Percentiles rank a stretch among this genome's conserved stretches.
Conservation (phyloP, 2,329 filamentous ascomycete species). For the Paramyrothecium roridum region DNA sequence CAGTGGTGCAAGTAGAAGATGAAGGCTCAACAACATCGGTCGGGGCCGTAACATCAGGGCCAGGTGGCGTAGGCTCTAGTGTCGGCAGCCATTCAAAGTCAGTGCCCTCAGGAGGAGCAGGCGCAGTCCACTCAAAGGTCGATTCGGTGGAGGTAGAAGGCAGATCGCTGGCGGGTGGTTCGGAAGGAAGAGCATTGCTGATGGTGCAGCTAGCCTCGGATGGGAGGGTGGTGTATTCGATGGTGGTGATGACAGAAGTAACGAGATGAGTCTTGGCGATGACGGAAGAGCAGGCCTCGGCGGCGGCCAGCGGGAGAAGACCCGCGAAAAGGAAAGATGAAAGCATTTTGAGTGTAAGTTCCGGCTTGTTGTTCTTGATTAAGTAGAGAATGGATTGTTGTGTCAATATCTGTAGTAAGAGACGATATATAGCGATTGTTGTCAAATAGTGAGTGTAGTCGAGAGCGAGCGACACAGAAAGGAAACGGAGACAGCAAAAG, state of each 20-base stretch:
- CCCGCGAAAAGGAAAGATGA: neutral
- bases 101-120: neutral
- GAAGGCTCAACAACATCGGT: neutral
- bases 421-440: neutral
- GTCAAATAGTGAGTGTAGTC: neutral
- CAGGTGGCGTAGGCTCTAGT: too few species aligned
- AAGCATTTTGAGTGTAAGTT: neutral
- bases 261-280: neutral
- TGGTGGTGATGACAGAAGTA: neutral
- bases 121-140: neutral
- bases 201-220: neutral
- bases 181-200: neutral
- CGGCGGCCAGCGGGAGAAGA: neutral
- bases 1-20: neutral
- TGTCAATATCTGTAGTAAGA: neutral
- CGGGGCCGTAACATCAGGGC: neutral
- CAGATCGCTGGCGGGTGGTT: neutral
- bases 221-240: neutral
- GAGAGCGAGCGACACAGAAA: neutral
- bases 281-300: constrained; percentile 1
- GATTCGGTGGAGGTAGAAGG: neutral
- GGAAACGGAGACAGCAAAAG: neutral
- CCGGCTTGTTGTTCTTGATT: neutral
- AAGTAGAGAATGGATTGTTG: neutral
- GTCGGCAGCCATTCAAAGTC: neutral